A percentile compares a stretch with the other conserved stretches of the same genome.
Conservation (phyloP, 202 grass and related monocot genomes). For the Sporobolus alterniflorus region DNA sequence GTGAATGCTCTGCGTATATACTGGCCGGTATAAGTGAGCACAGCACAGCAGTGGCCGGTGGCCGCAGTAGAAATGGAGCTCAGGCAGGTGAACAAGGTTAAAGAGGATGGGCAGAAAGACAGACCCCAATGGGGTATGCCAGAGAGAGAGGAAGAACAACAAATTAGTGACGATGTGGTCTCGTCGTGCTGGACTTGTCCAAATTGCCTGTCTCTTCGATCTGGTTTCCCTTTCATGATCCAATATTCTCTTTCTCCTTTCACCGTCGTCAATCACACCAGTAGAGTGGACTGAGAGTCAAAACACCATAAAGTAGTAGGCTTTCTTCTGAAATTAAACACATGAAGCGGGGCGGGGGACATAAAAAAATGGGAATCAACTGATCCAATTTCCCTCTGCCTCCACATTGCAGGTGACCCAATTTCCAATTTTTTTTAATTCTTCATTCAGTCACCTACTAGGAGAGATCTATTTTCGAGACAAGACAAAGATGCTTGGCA, state of each 20-base stretch:
- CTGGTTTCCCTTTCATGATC: background rate
- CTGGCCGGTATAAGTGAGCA: background rate
- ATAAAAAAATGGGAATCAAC: background rate
- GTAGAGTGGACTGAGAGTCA: background rate
- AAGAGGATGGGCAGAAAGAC: background rate
- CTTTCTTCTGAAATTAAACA: background rate
- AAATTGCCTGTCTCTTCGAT: conserved; percentile 31
- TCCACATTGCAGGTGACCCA: conserved; percentile 36
- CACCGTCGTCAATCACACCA: background rate
- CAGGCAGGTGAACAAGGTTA: background rate
- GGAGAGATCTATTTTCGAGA: background rate
- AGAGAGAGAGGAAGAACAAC: background rate
- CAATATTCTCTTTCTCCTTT: background rate
- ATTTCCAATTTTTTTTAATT: conserved; percentile 19
- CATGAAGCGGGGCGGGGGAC: background rate
- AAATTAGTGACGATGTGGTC: background rate
- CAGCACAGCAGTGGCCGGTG: too few relatives aligned
- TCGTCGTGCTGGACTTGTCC: conserved; percentile 15
- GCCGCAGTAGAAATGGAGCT: background rate
- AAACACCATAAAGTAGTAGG: background rate
- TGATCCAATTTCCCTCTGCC: background rate
- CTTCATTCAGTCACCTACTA: background rate
- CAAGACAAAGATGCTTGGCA: background rate
- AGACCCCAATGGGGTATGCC: background rate
- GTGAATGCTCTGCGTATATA: conserved; percentile 33